Conservation (phyloP, 1,139 yeast species). For the Citeromyces siamensis region DNA sequence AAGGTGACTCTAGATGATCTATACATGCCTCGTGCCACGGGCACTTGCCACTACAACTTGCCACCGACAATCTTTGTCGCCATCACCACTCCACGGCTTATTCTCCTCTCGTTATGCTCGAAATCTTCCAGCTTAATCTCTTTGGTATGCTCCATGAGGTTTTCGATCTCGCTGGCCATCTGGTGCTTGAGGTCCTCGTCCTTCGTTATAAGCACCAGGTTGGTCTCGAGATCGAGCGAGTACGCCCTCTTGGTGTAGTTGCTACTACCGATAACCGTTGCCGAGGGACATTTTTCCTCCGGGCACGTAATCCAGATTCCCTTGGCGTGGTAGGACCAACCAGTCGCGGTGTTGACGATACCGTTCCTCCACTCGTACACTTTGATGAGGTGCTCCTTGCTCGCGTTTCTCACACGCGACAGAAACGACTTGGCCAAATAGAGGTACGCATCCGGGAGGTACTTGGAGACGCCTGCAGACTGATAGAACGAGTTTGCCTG, state of each 20-base stretch:
- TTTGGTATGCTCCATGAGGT: constrained; percentile 41
- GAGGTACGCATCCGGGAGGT: constrained; percentile 81
- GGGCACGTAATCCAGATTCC: constrained; percentile 82
- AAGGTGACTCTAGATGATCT: too few relatives aligned
- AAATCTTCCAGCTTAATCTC: constrained; percentile 47
- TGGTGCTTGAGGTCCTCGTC: constrained; percentile 43
- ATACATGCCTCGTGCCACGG: too few relatives aligned
- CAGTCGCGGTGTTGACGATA: constrained; percentile 62
- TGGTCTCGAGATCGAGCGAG: constrained; percentile 76
- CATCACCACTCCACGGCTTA: constrained; percentile 45
- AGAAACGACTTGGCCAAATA: constrained; percentile 64
- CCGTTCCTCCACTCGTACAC: constrained; percentile 86
- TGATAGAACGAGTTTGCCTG: constrained; percentile 87
- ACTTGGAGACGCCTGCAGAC: constrained; percentile 72
- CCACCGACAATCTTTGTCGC: constrained; percentile 59
- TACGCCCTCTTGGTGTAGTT: constrained; percentile 90
- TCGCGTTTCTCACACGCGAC: constrained; percentile 32
- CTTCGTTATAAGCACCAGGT: constrained; percentile 65
- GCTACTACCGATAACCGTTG: constrained; percentile 84
- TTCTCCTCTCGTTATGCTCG: constrained; percentile 44
- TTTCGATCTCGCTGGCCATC: constrained; percentile 53
- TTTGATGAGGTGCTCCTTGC: constrained; percentile 34
- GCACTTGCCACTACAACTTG: constrained; percentile 43
- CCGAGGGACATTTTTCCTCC: constrained; percentile 42
- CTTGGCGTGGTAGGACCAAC: constrained; percentile 99